These are phyloP conservation scores for Metschnikowia matae DNA, from an alignment of 805 yeast species.

Conservation along the genomic window DNA sequence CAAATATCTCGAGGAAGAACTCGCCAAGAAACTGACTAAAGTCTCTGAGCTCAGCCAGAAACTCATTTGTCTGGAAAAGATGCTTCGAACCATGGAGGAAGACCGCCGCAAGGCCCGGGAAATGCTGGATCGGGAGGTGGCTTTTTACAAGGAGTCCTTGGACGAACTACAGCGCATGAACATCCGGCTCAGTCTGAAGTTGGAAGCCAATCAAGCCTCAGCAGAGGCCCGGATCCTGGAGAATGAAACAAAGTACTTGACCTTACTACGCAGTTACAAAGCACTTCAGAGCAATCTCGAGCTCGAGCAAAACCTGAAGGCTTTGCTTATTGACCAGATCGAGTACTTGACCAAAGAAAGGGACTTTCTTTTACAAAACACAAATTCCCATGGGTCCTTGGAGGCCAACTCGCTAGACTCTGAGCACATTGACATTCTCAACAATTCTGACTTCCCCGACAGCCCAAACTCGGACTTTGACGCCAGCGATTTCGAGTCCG, in stretches of 20 bases:
- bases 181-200: constrained; percentile 18
- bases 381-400: constrained; percentile 3
- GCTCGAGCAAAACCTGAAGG: constrained; percentile 49
- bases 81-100: constrained; percentile 25
- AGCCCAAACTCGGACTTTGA: constrained; percentile 1
- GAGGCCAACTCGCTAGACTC: constrained; percentile 3
- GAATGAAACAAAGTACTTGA: constrained; percentile 23
- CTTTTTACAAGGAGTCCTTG: constrained; percentile 30
- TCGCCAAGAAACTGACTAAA: constrained; percentile 21
- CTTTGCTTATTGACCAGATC: constrained; percentile 50
- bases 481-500: constrained; percentile 9
- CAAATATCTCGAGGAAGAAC: constrained; percentile 30
- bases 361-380: constrained; percentile 12
- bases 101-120: constrained; percentile 27
- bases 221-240: constrained; percentile 6
- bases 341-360: constrained; percentile 43
- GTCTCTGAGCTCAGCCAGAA: constrained; percentile 27
- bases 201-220: constrained; percentile 9
- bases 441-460: constrained; percentile 1
- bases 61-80: constrained; percentile 24
- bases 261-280: constrained; percentile 32
- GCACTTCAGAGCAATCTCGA: constrained; percentile 49
- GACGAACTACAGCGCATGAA: constrained; percentile 27
- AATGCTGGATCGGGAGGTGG: constrained; percentile 27
- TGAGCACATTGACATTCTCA: not conserved